These are phyloP conservation scores for Tetrahymena borealis DNA, from an alignment of 73 alveolate genomes.

Conservation along the genomic window DNA sequence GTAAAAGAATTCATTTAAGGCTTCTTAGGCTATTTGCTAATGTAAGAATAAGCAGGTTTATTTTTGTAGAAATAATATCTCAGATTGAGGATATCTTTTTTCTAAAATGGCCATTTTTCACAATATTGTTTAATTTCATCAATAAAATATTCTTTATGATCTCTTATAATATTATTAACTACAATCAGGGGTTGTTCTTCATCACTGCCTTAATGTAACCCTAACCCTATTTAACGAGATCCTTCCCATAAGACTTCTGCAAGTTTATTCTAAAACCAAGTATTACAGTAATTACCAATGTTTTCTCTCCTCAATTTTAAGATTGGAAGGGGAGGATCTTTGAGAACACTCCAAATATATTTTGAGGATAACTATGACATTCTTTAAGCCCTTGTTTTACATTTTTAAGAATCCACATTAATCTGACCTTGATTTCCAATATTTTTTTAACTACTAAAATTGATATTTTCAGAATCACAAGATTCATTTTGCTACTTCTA, in stretches of 20 bases:
- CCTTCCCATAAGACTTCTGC: neutral
- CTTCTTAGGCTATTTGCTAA: neutral
- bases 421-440: neutral
- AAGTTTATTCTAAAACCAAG: neutral
- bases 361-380: neutral
- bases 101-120: neutral
- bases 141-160: neutral
- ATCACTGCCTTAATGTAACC: neutral
- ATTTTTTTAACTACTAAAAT: neutral
- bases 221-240: neutral
- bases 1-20: neutral
- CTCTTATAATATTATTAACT: neutral
- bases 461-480: neutral
- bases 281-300: neutral
- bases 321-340: neutral
- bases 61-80: neutral
- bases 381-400: neutral
- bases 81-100: neutral
- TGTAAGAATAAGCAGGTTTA: neutral
- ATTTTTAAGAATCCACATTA: neutral
- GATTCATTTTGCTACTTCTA: neutral
- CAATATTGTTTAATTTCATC: neutral
- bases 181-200: neutral
- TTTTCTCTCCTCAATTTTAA: neutral
- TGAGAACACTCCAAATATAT: neutral